A percentile compares a stretch with the other conserved stretches of the same genome.
Conservation (phyloP, 2,329 filamentous ascomycete species). For the Trichoderma endophyticum region DNA sequence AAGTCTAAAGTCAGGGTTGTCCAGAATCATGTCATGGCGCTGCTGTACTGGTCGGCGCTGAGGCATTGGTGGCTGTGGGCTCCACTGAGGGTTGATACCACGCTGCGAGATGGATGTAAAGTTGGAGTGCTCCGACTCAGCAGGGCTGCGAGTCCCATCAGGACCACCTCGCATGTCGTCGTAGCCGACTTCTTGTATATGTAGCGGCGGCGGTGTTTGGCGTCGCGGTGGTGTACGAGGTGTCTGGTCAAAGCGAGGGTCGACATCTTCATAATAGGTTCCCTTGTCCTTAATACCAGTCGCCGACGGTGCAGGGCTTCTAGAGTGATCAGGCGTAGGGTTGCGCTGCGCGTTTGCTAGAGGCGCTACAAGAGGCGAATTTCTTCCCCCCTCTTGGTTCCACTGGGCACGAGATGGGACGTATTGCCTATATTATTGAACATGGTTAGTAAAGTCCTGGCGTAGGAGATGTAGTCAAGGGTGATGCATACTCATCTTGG, state of each 20-base stretch:
- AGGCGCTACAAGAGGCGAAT: constrained; percentile 46
- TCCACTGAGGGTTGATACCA: constrained; percentile 85
- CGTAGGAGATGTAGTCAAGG: no score
- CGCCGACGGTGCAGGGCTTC: constrained; percentile 32
- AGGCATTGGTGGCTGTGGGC: constrained; percentile 48
- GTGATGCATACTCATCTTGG: constrained; percentile 62
- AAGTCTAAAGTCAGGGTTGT: constrained; percentile 84
- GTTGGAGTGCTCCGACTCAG: constrained; percentile 73
- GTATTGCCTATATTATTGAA: constrained; percentile 42
- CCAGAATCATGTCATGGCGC: constrained; percentile 70
- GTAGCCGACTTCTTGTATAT: constrained; percentile 42
- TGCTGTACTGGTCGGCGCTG: constrained; percentile 48
- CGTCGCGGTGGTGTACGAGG: constrained; percentile 26
- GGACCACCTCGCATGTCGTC: constrained; percentile 58
- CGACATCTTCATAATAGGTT: constrained; percentile 89
- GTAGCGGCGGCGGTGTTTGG: constrained; percentile 13
- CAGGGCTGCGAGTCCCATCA: constrained; percentile 63
- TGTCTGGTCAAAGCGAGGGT: constrained; percentile 67
- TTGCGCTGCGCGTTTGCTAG: constrained; percentile 38
- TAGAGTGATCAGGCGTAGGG: constrained; percentile 35
- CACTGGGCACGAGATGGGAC: constrained; percentile 56
- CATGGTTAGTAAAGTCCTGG: neutral
- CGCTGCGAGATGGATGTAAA: constrained; percentile 91
- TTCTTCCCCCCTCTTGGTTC: constrained; percentile 43
- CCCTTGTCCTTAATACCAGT: constrained; percentile 32